Evolutionary conservation across 306 rosid species (phyloP), one percentile per base, ranked within the genome.

Genomic region (Crataegus laevigata): DNA sequence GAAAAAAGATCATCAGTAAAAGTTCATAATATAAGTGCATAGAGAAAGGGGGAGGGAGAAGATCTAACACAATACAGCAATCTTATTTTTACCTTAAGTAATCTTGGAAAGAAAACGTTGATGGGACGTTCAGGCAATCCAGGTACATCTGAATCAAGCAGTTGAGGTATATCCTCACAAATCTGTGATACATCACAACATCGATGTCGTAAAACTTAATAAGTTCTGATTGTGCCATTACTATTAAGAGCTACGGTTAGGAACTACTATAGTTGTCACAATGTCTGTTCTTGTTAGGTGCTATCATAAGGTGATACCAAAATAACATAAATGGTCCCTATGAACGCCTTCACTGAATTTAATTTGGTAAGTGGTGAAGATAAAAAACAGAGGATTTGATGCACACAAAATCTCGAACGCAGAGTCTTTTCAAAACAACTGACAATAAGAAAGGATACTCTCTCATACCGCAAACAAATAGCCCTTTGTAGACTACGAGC

Each of bases 41-140:
- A 19, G 47, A 19, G 47, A 21, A 47, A 69, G 15, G 18, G 24
- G 36, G n/a, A 14, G 36, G 62, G 11, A 43, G 18, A 52, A 60
- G 18, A 38, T 58, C 55, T 14, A 38, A 26, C 30, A 58, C 67
- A 74, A 28, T 14, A 45, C 50, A 79, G 21, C 66, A 65, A 57
- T 32, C 36, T 57, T 22, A 71, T 73, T 12, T 70, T 73, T 78
- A 96, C 99, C 99, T 82, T 84, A 77, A 84, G 91, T 54, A 96
- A 85, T 85, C 97, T 90, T 22, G 97, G 96, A 73, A 96, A 92
- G 82, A 96, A 87, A 77, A 96, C 83, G 75, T 82, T 86, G 77
- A 96, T 89, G 29, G 99, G 99, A 55, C 98, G 94, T 79, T 96
- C 99, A 78, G 99, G 69, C 88, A 96, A 90, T 51, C 99, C 99